Percentiles rank a stretch among this genome's conserved stretches.
These are phyloP conservation scores for Teratosphaeria epicoccoides DNA, from an alignment of 2,329 filamentous ascomycete genomes.

Conservation along the genomic window DNA sequence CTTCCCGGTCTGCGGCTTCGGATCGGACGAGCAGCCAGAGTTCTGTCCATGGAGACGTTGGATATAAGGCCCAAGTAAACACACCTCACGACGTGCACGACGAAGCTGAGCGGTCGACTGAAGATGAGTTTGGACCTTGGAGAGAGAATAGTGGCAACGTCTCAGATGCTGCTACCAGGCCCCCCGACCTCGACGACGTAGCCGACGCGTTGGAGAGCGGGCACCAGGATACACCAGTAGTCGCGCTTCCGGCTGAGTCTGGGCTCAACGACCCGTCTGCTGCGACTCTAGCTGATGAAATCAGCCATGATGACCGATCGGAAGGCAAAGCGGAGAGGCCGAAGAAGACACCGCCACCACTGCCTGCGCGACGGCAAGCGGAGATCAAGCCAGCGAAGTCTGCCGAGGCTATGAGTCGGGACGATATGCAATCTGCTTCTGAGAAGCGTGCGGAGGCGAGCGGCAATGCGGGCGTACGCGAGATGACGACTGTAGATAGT, in stretches of 20 bases:
- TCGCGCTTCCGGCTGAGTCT: not conserved
- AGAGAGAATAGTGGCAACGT: constrained; percentile 12
- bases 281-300: not conserved
- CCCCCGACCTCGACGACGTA: not conserved
- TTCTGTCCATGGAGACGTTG: not conserved
- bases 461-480: not conserved
- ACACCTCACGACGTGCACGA: not conserved
- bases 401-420: not conserved
- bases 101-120: not conserved
- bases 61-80: no score
- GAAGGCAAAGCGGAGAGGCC: not conserved
- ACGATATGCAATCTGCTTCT: not conserved
- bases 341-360: constrained; percentile 1
- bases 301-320: not conserved
- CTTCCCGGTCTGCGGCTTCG: not conserved
- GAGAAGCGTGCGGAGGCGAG: not conserved
- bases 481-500: not conserved
- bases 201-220: not conserved
- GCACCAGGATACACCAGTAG: not conserved
- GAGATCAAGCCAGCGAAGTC: not conserved
- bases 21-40: not conserved
- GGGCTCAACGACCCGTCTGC: not conserved
- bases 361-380: not conserved
- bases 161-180: not conserved
- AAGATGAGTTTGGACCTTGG: constrained; percentile 17